Evolutionary conservation across 305 asterid genomes (phyloP), one percentile per base, ranked within the genome.

Genomic region (Nicotiana rustica): DNA sequence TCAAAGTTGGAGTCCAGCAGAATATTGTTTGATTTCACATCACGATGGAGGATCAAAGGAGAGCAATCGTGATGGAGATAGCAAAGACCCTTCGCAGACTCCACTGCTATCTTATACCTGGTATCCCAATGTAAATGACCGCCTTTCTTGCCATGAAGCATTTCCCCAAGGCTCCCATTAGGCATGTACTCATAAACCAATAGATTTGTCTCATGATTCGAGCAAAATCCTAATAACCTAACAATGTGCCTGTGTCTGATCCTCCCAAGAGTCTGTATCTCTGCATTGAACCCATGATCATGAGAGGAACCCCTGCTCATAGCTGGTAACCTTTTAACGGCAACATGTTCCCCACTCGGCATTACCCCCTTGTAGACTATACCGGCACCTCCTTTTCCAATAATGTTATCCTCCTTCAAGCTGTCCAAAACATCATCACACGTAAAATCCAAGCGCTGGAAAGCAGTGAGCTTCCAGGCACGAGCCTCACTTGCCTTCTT

Each of bases 321-420:
- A 13, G 87, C 93, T 0, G 97, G 94, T 67, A 96, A 70, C 82
- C 98, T 86, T 86, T 96, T 96, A 68, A 96, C 98, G 0, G 99
- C 99, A 2, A 93, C 97, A 0, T 78, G 81, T 17, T 92, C 97
- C 9, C 97, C 95, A 64, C 87, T 93, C 0, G 94, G 92, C 97
- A 92, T 94, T 2, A 41, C 82, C 1, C 98, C 97, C 61, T 96
- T 94, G 89, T 94, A 94, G 14, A 96, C 99, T 75, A 92, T 92
- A 33, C 99, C 99, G 10, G 98, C 98, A 3, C 98, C 99, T 25
- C 99, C 99, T 87, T 93, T 94, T 12, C 99, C 98, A 33, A 96
- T 96, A 31, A 94, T 91, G n/a, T 96, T 94, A 29, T 93, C 98
- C 87, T 94, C 98, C 81, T 96, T 96, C 80, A 96, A 88, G 82